phyloP scores from a whole-genome alignment of 768 basidiomycete genomes.

The Neoboletus magnificus region DNA sequence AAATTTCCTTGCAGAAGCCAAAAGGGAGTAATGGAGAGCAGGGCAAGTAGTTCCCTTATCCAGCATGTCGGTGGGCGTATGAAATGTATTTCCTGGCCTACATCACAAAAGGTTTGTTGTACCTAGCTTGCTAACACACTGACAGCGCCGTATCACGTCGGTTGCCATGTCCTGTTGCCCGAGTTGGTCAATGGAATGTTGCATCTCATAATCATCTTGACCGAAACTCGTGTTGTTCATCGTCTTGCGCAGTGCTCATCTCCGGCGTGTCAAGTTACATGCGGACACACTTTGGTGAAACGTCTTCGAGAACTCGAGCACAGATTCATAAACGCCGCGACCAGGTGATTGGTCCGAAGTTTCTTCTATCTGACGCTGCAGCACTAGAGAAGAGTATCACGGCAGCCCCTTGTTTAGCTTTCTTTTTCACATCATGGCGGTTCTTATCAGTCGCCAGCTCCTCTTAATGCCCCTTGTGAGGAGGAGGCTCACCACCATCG shows the following conservation, averaged over 20 bases:
- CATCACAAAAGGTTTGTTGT: slow-evolving; percentile 29
- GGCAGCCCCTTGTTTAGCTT: slow-evolving; percentile 26
- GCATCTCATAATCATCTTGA: slow-evolving; percentile 8
- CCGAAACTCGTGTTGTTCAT: slow-evolving; percentile 19
- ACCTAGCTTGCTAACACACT: slow-evolving; percentile 24
- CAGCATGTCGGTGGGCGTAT: slow-evolving; percentile 19
- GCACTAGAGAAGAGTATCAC: slow-evolving; percentile 23
- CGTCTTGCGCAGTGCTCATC: slow-evolving; percentile 20
- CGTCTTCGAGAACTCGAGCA: slow-evolving; percentile 28
- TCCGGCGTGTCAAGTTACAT: slow-evolving; percentile 22
- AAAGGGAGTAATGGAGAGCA: slow-evolving; percentile 22
- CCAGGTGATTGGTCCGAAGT: slow-evolving; percentile 21
- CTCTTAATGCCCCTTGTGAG: slow-evolving; percentile 30
- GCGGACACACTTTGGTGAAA: slow-evolving; percentile 25
- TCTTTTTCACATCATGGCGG: slow-evolving; percentile 20
- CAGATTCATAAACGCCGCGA: slow-evolving; percentile 27
- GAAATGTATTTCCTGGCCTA: slow-evolving; percentile 25
- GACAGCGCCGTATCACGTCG: slow-evolving; percentile 20
- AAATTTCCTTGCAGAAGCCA: slow-evolving; percentile 8
- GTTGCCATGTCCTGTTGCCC: slow-evolving; percentile 20
- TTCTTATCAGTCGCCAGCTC: slow-evolving; percentile 25
- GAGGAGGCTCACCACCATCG: slow-evolving; percentile 2
- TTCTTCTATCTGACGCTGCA: slow-evolving; percentile 30
- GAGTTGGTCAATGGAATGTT: slow-evolving; percentile 22
- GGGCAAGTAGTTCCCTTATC: slow-evolving; percentile 25